Conservation (phyloP, 495 filamentous ascomycete species). For the Penicillium desertorum region DNA sequence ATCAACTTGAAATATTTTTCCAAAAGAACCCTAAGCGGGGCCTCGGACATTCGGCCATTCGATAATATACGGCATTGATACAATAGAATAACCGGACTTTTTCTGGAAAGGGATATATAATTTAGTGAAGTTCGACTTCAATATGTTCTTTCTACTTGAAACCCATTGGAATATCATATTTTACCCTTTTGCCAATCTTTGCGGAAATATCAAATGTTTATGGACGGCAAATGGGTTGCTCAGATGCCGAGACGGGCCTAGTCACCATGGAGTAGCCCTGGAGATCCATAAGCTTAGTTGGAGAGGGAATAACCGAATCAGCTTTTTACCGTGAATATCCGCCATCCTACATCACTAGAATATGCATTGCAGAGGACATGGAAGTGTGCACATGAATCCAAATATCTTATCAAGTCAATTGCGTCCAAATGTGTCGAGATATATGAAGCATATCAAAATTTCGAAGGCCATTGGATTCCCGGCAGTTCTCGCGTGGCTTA, state of each 20-base stretch:
- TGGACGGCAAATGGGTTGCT: not conserved
- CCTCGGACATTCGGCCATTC: not conserved
- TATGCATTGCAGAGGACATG: not conserved
- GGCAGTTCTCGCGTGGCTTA: conserved; percentile 15
- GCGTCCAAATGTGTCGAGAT: not conserved
- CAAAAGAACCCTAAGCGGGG: too few relatives aligned
- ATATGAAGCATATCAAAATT: not conserved
- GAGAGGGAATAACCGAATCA: not conserved
- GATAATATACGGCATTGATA: not conserved
- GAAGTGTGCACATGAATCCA: not conserved
- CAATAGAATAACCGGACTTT: not conserved
- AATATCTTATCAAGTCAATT: not conserved
- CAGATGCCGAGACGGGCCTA: not conserved
- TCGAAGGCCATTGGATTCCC: not conserved
- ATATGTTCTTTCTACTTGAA: not conserved
- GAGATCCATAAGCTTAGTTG: not conserved
- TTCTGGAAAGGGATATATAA: not conserved
- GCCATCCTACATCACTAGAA: not conserved
- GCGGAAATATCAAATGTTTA: not conserved
- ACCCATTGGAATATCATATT: not conserved
- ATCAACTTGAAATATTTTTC: too few relatives aligned
- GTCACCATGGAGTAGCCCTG: not conserved
- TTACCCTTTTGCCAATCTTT: not conserved
- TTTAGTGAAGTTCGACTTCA: not conserved
- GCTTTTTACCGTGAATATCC: not conserved